These are phyloP conservation scores for Aspergillus carbonarius DNA, from an alignment of 2,329 filamentous ascomycete species.

Conservation along the genomic window DNA sequence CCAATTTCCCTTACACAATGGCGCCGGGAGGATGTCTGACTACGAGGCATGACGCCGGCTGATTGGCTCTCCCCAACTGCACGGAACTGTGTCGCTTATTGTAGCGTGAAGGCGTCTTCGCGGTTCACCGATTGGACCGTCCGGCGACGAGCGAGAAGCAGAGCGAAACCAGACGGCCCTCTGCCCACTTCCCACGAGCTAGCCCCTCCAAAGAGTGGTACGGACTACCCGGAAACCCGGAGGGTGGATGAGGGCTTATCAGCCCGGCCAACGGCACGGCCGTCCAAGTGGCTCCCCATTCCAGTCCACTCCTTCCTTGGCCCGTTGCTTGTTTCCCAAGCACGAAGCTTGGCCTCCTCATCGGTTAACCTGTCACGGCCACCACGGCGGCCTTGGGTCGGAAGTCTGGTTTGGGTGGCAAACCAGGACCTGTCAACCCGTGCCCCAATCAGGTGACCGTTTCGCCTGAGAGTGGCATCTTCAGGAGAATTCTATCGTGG, in stretches of 20 bases:
- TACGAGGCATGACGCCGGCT: not conserved
- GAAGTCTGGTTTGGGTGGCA: not conserved
- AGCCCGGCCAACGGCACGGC: not conserved
- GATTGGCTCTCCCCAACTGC: not conserved
- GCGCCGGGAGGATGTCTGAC: not conserved
- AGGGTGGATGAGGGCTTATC: not conserved
- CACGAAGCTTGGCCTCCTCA: not conserved
- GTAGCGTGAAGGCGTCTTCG: not conserved
- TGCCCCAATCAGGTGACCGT: too few species aligned
- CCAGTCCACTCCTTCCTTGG: not conserved
- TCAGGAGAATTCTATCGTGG: not conserved
- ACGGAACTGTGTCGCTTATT: not conserved
- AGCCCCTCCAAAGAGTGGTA: not conserved
- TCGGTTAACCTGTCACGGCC: not conserved
- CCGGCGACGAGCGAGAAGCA: not conserved
- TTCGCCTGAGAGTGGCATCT: too few species aligned
- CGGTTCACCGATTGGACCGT: not conserved
- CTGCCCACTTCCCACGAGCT: too few species aligned
- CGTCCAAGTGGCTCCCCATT: not conserved
- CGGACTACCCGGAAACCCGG: not conserved
- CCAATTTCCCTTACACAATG: not conserved
- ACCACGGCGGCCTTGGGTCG: not conserved
- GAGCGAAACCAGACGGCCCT: too few species aligned
- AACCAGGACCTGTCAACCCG: not conserved
- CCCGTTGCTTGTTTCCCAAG: not conserved